Percentiles rank a stretch among this genome's conserved stretches.
phyloP scores from a whole-genome alignment of 352 stramenopile species.

The Nothophytophthora sp. region DNA sequence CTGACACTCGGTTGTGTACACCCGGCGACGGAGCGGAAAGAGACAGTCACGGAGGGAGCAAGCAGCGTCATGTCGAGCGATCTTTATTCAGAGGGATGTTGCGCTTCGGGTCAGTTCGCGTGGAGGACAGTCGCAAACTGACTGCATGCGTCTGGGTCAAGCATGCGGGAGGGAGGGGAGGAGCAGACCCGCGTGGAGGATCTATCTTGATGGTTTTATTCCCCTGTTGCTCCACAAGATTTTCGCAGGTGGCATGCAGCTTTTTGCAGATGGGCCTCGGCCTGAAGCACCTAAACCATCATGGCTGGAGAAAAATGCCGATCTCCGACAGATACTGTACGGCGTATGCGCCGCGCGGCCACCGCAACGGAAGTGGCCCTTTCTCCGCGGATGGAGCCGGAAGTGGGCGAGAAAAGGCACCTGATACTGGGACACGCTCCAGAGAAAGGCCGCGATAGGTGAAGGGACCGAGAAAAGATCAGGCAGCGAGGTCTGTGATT shows the following conservation, averaged over 20 bases:
- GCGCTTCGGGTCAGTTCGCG: too few species aligned
- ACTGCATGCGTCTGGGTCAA: too few species aligned
- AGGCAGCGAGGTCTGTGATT: slow-evolving; percentile 18
- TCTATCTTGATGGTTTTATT: neutral
- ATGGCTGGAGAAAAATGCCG: too few species aligned
- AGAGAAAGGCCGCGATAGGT: neutral
- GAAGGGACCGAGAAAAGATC: slow-evolving; percentile 26
- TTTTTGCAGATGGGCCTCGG: neutral
- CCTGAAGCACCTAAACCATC: neutral
- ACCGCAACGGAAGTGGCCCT: neutral
- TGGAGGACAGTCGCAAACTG: too few species aligned
- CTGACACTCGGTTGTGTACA: too few species aligned
- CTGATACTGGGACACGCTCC: slow-evolving; percentile 9
- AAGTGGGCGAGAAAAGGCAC: slow-evolving; percentile 5
- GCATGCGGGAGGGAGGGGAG: too few species aligned
- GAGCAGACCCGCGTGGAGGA: neutral
- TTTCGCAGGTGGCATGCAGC: neutral
- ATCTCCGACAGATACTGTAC: too few species aligned
- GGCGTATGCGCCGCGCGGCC: too few species aligned
- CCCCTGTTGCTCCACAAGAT: neutral
- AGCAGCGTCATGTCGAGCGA: too few species aligned
- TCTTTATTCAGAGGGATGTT: too few species aligned
- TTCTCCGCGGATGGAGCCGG: neutral
- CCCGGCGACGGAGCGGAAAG: too few species aligned
- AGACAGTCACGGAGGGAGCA: too few species aligned